phyloP scores from a whole-genome alignment of 164 flowering plant genomes.

The Liriodendron chinense region DNA sequence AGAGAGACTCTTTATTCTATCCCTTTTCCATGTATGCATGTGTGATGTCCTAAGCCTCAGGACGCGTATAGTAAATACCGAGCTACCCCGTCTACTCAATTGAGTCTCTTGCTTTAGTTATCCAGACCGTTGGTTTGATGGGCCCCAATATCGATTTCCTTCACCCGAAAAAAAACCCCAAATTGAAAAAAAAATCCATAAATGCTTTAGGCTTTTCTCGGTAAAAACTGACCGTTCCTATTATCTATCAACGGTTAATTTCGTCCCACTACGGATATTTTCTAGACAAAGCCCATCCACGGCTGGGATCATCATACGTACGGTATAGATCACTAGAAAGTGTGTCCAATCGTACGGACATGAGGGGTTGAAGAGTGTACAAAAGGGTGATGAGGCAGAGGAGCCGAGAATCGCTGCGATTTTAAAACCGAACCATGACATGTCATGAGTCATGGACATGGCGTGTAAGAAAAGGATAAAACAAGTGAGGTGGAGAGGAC shows the following conservation, averaged over 20 bases:
- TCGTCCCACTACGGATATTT: background rate
- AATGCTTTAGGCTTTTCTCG: too few relatives aligned
- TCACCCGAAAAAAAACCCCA: too few relatives aligned
- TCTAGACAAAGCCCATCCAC: background rate
- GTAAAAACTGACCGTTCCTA: too few relatives aligned
- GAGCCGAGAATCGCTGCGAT: background rate
- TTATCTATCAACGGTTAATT: too few relatives aligned
- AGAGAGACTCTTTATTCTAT: slow-evolving; percentile 20
- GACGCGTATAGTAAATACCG: background rate
- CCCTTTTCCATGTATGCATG: slow-evolving; percentile 9
- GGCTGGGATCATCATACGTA: background rate
- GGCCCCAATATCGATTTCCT: background rate
- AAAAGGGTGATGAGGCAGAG: too few relatives aligned
- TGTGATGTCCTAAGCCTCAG: background rate
- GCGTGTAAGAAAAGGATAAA: slow-evolving; percentile 4
- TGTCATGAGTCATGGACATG: slow-evolving; percentile 15
- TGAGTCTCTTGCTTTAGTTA: background rate
- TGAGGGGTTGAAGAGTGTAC: slow-evolving; percentile 1
- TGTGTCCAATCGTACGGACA: background rate
- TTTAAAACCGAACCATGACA: slow-evolving; percentile 22
- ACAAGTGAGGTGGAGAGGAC: background rate
- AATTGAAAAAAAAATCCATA: too few relatives aligned
- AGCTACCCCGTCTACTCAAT: background rate
- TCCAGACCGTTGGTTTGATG: background rate
- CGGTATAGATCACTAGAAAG: background rate